A percentile compares a stretch with the other conserved stretches of the same genome.
Evolutionary conservation across 306 rosid species (phyloP).

Genomic region (Nissolia schottii): DNA sequence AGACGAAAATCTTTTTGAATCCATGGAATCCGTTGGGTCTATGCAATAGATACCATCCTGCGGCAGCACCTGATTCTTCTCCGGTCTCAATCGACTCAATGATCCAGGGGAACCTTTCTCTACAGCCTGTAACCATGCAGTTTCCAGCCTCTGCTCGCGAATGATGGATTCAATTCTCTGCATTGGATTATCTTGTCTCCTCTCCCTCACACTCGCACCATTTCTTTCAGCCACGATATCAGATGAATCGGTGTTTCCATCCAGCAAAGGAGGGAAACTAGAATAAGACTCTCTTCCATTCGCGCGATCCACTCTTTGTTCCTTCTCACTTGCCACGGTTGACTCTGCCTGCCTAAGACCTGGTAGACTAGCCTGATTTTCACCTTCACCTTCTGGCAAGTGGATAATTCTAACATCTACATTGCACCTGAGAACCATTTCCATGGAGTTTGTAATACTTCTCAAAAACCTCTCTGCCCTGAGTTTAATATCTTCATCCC

Average conservation of each 20-base stretch:
- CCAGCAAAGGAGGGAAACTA: constrained; percentile 46
- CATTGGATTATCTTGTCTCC: constrained; percentile 66
- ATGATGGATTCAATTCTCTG: constrained; percentile 92
- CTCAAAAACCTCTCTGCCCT: constrained; percentile 94
- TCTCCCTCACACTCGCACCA: constrained; percentile 40
- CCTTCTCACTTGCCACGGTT: constrained; percentile 34
- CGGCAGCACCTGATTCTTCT: constrained; percentile 91
- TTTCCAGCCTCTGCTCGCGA: constrained; percentile 91
- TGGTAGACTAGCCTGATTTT: constrained; percentile 34
- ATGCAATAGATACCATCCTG: constrained; percentile 62
- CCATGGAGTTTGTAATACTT: constrained; percentile 93
- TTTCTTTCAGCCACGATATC: constrained; percentile 52
- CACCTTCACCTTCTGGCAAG: constrained; percentile 65
- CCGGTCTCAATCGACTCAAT: constrained; percentile 73
- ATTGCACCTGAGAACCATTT: constrained; percentile 82
- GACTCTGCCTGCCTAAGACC: constrained; percentile 39
- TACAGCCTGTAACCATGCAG: constrained; percentile 88
- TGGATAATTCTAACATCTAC: constrained; percentile 89
- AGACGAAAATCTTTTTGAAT: constrained; percentile 56
- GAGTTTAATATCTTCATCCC: constrained; percentile 65
- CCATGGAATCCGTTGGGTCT: constrained; percentile 56
- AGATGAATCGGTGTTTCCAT: constrained; percentile 55
- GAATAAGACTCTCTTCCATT: constrained; percentile 45
- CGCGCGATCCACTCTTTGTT: constrained; percentile 34
- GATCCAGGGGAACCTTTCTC: constrained; percentile 94